These are phyloP conservation scores for Hymenoscyphus salicellus DNA, from an alignment of 2,329 filamentous ascomycete genomes.

Conservation along the genomic window DNA sequence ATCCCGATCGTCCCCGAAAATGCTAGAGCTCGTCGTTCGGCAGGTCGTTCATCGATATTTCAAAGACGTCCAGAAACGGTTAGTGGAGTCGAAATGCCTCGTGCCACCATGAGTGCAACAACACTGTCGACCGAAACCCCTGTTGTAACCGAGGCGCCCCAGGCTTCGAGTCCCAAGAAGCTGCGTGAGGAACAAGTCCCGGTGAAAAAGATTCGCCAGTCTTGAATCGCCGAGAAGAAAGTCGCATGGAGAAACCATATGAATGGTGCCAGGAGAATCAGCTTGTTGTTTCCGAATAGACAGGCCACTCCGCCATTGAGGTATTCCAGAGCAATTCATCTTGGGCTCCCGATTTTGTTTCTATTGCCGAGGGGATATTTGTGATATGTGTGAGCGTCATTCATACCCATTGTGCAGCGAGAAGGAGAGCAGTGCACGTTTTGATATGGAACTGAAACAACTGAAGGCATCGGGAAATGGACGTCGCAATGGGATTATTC, in stretches of 20 bases:
- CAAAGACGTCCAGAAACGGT: background rate
- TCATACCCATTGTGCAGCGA: background rate
- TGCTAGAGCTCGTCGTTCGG: background rate
- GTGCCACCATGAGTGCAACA: background rate
- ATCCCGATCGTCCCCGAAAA: background rate
- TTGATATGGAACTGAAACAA: background rate
- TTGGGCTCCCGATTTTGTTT: slow-evolving; percentile 10
- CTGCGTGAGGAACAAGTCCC: background rate
- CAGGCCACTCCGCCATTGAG: background rate
- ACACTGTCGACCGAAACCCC: background rate
- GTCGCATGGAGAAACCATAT: background rate
- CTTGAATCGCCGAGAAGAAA: background rate
- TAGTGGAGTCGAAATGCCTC: background rate
- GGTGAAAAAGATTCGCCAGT: background rate
- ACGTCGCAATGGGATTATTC: background rate
- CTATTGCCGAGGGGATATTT: slow-evolving; percentile 6
- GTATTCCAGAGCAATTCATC: slow-evolving; percentile 4
- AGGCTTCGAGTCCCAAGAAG: background rate
- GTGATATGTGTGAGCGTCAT: slow-evolving; percentile 9
- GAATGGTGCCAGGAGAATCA: slow-evolving; percentile 3
- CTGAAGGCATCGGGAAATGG: background rate
- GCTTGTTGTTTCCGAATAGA: background rate
- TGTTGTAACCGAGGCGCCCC: background rate
- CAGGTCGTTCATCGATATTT: background rate
- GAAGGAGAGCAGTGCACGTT: background rate